Evolutionary conservation across 306 rosid species (phyloP).

Genomic region (Castanospermum australe): DNA sequence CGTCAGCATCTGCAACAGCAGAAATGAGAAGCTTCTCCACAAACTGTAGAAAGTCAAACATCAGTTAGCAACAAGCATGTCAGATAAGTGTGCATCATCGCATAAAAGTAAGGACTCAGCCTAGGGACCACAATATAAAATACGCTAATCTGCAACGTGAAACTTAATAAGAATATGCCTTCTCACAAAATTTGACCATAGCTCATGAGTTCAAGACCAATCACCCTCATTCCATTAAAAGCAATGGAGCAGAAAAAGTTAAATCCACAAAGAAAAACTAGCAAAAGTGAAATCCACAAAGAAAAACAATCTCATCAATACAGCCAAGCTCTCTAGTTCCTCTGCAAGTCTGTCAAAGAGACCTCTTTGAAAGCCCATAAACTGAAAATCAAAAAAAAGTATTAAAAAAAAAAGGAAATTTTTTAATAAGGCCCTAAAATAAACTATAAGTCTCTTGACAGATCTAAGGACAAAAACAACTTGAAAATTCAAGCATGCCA

Average conservation of each 20-base stretch:
- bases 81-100: background rate
- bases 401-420: background rate
- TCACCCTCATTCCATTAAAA: too few relatives aligned
- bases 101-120: constrained; percentile 16
- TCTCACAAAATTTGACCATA: background rate
- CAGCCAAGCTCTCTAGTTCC: too few relatives aligned
- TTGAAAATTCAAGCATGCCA: background rate
- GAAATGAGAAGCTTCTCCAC: constrained; percentile 96
- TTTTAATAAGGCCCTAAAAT: background rate
- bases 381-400: background rate
- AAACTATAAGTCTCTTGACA: too few relatives aligned
- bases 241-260: too few relatives aligned
- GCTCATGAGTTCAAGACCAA: background rate
- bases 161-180: background rate
- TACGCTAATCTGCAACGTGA: background rate
- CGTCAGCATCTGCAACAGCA: constrained; percentile 98
- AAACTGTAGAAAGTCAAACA: constrained; percentile 59
- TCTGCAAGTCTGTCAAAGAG: too few relatives aligned
- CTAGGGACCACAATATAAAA: background rate
- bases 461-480: too few relatives aligned
- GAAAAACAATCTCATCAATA: too few relatives aligned
- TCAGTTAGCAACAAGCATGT: constrained; percentile 32
- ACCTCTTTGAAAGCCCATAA: too few relatives aligned
- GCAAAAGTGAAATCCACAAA: too few relatives aligned
- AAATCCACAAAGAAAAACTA: background rate